Evolutionary conservation across 495 filamentous ascomycete species (phyloP).

Genomic region (Neurospora sp.): DNA sequence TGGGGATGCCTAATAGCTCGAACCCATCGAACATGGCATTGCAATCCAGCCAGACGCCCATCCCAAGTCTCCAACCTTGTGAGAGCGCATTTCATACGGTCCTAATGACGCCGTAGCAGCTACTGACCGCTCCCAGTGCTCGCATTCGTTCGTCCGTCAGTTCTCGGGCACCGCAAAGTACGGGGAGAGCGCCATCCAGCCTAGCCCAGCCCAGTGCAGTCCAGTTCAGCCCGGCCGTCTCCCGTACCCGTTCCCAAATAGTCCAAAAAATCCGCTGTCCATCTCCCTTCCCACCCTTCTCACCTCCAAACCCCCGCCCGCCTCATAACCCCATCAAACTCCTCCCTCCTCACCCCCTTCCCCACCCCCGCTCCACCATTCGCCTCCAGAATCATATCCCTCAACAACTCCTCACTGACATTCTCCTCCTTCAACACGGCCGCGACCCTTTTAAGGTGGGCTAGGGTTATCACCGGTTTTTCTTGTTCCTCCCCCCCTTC

Average conservation of each 20-base stretch:
- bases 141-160: neutral
- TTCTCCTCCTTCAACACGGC: slow-evolving; percentile 74
- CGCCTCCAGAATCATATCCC: slow-evolving; percentile 90
- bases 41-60: neutral
- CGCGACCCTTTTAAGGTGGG: slow-evolving; percentile 68
- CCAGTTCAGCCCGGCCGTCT: neutral
- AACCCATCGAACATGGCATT: neutral
- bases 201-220: neutral
- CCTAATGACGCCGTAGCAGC: neutral
- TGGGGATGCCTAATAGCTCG: neutral
- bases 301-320: slow-evolving; percentile 70
- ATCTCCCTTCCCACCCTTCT: slow-evolving; percentile 1
- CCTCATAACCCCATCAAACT: slow-evolving; percentile 80
- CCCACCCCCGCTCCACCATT: slow-evolving; percentile 67
- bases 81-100: neutral
- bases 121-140: neutral
- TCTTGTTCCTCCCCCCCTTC: neutral
- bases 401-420: slow-evolving; percentile 67
- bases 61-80: neutral
- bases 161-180: neutral
- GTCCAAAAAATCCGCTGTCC: neutral
- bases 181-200: neutral
- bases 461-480: slow-evolving; percentile 53
- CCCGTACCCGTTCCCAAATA: neutral
- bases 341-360: slow-evolving; percentile 61